Percentiles rank a stretch among this genome's conserved stretches.
Evolutionary conservation across 1,139 yeast species (phyloP).

Genomic region (Hyphopichia khmerensis): DNA sequence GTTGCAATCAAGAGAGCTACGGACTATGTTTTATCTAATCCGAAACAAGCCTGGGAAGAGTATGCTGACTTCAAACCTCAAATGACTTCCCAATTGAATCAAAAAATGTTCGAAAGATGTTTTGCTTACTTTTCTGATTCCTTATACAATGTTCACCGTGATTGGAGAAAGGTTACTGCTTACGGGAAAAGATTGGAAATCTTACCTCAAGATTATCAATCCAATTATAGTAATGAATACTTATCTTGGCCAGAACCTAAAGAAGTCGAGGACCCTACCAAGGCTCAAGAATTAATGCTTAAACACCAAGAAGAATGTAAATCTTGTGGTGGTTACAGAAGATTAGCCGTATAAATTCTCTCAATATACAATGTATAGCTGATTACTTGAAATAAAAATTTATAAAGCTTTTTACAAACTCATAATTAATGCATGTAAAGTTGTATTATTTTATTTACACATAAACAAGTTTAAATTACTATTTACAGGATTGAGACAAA

Average conservation of each 20-base stretch:
- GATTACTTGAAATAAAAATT: too few relatives aligned
- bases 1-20: constrained; percentile 52
- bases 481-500: not conserved
- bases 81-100: constrained; percentile 40
- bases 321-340: constrained; percentile 50
- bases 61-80: constrained; percentile 50
- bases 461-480: not conserved
- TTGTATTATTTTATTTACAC: too few relatives aligned
- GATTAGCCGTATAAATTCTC: constrained; percentile 26
- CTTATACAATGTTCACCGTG: constrained; percentile 54
- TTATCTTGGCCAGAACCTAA: constrained; percentile 50
- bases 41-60: constrained; percentile 47
- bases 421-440: too few relatives aligned
- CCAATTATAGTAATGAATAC: constrained; percentile 54
- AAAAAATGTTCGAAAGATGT: constrained; percentile 52
- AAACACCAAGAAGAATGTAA: constrained; percentile 48
- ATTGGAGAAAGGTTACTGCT: constrained; percentile 55
- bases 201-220: constrained; percentile 46
- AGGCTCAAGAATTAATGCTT: constrained; percentile 47
- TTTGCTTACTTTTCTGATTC: constrained; percentile 55
- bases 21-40: constrained; percentile 43
- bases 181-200: constrained; percentile 56
- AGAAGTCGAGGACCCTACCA: constrained; percentile 46
- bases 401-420: too few relatives aligned
- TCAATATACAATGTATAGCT: not conserved